Percentiles rank a stretch among this genome's conserved stretches.
These are phyloP conservation scores for Odontarrhena argentea DNA, from an alignment of 345 rosid genomes.

Conservation along the genomic window DNA sequence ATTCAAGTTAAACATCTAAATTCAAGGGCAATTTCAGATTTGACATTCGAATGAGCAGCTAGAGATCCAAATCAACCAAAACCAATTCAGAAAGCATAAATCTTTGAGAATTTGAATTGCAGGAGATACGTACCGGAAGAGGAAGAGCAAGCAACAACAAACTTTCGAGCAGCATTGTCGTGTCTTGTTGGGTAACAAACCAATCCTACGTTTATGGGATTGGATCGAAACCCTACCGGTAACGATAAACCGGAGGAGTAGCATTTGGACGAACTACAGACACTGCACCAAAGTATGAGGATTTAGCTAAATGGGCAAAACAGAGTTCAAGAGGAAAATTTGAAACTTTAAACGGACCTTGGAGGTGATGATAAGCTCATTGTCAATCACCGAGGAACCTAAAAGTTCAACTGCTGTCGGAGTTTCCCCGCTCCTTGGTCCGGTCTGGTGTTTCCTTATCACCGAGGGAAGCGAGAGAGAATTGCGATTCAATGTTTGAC, in stretches of 20 bases:
- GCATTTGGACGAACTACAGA: conserved; percentile 48
- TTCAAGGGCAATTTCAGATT: neutral
- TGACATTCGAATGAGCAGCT: conserved; percentile 5
- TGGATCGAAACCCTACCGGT: conserved; percentile 47
- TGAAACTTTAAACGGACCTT: conserved; percentile 31
- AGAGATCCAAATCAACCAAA: neutral
- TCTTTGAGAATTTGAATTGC: neutral
- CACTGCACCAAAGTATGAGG: conserved; percentile 31
- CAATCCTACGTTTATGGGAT: conserved; percentile 41
- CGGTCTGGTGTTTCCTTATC: conserved; percentile 42
- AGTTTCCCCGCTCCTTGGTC: conserved; percentile 27
- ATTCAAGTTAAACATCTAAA: neutral
- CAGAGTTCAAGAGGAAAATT: neutral
- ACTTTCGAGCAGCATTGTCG: conserved; percentile 30
- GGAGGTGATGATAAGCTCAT: conserved; percentile 43
- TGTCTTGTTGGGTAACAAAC: conserved; percentile 40
- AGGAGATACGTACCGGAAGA: conserved; percentile 35
- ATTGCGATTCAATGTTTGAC: conserved; percentile 25
- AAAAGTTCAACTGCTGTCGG: conserved; percentile 17
- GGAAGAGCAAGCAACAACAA: conserved; percentile 54
- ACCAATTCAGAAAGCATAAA: neutral
- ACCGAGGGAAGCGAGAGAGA: conserved; percentile 27
- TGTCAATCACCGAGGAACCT: conserved; percentile 1
- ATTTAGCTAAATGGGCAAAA: conserved; percentile 4
- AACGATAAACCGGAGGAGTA: conserved; percentile 44